A percentile compares a stretch with the other conserved stretches of the same genome.
These are phyloP conservation scores for Xylaria sp. DNA, from an alignment of 2,329 filamentous ascomycete species.

Conservation along the genomic window DNA sequence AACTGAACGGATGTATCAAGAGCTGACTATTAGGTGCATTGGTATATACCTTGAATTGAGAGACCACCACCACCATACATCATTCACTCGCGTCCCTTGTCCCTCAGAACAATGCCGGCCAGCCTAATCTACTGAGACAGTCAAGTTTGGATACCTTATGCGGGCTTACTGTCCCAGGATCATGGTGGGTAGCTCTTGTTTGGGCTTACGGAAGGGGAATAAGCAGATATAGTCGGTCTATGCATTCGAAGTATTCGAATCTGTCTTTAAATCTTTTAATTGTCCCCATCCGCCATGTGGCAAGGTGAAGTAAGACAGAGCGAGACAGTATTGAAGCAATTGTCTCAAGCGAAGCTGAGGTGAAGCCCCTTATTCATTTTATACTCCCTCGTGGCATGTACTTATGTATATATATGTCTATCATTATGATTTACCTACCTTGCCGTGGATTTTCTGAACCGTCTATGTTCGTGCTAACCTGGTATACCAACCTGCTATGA, in stretches of 20 bases:
- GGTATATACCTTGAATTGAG: slow-evolving; percentile 13
- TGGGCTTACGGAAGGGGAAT: neutral
- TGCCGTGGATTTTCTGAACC: no score
- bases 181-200: neutral
- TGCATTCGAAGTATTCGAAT: no score
- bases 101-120: neutral
- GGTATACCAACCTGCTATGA: no score
- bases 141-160: neutral
- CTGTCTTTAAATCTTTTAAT: no score
- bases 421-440: slow-evolving; percentile 6
- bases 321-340: neutral
- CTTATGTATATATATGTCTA: slow-evolving; percentile 1
- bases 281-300: neutral
- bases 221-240: neutral
- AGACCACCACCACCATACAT: neutral
- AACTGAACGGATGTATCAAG: slow-evolving; percentile 16
- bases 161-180: neutral
- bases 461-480: neutral
- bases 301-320: neutral
- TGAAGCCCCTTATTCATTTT: no score
- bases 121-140: neutral
- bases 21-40: slow-evolving; percentile 5
- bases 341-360: neutral
- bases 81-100: neutral
- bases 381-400: neutral